Evolutionary conservation across 1,284 basidiomycete species (phyloP), one percentile per base, ranked within the genome.

Genomic region (Ustilago cynodontis): DNA sequence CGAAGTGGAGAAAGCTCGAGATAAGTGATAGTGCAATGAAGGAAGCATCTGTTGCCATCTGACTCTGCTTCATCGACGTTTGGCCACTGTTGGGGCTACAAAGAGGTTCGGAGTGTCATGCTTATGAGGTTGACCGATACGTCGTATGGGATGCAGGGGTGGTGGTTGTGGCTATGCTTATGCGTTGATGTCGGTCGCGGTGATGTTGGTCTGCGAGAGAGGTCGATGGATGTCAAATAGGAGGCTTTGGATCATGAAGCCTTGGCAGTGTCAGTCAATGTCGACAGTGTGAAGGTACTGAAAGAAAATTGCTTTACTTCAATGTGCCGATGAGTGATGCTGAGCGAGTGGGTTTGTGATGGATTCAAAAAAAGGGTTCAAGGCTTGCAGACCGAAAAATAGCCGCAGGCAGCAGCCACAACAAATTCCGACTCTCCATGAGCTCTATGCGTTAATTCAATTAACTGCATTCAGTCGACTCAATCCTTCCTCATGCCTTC

Each of bases 311-410:
- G 31, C 31, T 39, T 18, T 43, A n/a, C 31, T 39, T 18, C 20
- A n/a, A 43, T 20, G 41, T n/a, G 18, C 41, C 7, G 20, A 20
- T 43, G 41, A 43, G 41, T 20, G 41, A 11, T 20, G 41, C 7
- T 20, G n/a, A 20, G n/a, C 20, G 41, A 16, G 20, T 16, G 16
- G 37, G 10, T 31, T 20, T 53, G 49, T 50, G 49, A 31, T 28
- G 26, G 29, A 28, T 29, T 9, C 49, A 50, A 50, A 50, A 31
- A 54, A 65, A 59, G 56, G 63, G 55, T 65, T 59, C 50, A 58
- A 52, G 16, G 7, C 16, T 22, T 59, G 56, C 49, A 45, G 50
- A 37, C 58, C 55, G 45, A 37, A 57, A 57, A n/a, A 43, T 43
- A 49, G 33, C 24, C 61, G 53, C 33, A 24, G 29, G n/a, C 35